Percentiles rank a stretch among this genome's conserved stretches.
Conservation (phyloP, 2,329 filamentous ascomycete genomes). For the Colletotrichum horii region DNA sequence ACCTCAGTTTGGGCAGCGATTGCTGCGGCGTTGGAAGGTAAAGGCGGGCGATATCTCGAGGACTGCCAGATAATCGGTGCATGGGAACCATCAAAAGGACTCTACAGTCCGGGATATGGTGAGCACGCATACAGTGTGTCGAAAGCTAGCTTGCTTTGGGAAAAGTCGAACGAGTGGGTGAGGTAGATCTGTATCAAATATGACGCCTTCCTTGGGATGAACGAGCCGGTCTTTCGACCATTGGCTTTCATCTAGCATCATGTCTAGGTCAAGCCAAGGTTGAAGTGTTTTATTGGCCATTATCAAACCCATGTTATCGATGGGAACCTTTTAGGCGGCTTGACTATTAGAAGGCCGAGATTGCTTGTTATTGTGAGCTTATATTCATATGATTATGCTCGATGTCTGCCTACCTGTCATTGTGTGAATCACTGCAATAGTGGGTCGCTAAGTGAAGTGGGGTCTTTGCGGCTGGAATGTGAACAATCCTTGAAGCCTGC, state of each 20-base stretch:
- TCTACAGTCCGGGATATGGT: background rate
- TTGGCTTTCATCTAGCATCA: background rate
- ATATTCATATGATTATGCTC: background rate
- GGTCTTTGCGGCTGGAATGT: background rate
- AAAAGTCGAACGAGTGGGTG: background rate
- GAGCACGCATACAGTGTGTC: background rate
- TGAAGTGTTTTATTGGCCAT: background rate
- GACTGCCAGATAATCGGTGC: conserved; percentile 38
- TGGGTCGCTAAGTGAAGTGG: background rate
- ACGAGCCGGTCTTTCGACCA: background rate
- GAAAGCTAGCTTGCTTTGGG: background rate
- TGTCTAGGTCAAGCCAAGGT: background rate
- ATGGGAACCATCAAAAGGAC: background rate
- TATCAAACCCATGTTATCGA: background rate
- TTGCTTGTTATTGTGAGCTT: background rate
- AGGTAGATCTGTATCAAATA: background rate
- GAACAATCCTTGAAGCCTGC: background rate
- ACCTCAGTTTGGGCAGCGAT: conserved; percentile 50
- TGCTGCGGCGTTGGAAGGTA: conserved; percentile 44
- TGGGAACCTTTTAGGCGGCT: background rate
- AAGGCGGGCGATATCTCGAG: conserved; percentile 51
- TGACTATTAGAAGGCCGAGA: background rate
- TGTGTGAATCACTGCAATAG: background rate
- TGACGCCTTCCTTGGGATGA: background rate
- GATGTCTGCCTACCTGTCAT: background rate